A percentile compares a stretch with the other conserved stretches of the same genome.
Evolutionary conservation across 2,329 filamentous ascomycete species (phyloP).

Genomic region (Talaromyces sp.): DNA sequence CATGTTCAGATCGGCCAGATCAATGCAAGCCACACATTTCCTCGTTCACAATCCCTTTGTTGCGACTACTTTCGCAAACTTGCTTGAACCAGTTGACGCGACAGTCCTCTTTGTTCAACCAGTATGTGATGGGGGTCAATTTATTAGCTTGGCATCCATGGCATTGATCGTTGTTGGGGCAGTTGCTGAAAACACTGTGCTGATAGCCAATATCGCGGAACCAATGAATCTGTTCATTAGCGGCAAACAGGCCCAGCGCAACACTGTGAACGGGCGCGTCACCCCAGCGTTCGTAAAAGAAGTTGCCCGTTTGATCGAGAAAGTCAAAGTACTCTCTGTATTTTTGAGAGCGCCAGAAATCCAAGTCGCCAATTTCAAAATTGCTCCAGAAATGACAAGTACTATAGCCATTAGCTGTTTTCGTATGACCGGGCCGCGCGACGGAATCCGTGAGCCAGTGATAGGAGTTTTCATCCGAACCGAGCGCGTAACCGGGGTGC

Average conservation of each 20-base stretch:
- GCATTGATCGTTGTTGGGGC: slow-evolving; percentile 92
- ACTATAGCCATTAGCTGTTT: slow-evolving; percentile 82
- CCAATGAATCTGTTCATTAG: slow-evolving; percentile 88
- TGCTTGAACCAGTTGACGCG: slow-evolving; percentile 96
- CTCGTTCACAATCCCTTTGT: slow-evolving; percentile 5
- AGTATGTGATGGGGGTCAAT: slow-evolving; percentile 66
- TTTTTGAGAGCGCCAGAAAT: slow-evolving; percentile 81
- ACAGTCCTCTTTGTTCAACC: slow-evolving; percentile 85
- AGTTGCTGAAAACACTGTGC: slow-evolving; percentile 98
- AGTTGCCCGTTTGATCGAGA: slow-evolving; percentile 86
- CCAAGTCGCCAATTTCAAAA: slow-evolving; percentile 91
- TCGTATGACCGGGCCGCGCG: slow-evolving; percentile 71
- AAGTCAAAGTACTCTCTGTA: slow-evolving; percentile 97
- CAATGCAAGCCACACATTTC: slow-evolving; percentile 10
- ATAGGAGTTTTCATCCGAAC: slow-evolving; percentile 72
- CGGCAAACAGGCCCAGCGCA: slow-evolving; percentile 84
- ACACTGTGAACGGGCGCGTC: slow-evolving; percentile 97
- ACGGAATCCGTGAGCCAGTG: slow-evolving; percentile 77
- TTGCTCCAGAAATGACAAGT: slow-evolving; percentile 99
- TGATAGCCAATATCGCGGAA: slow-evolving; percentile 99
- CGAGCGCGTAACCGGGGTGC: slow-evolving; percentile 67
- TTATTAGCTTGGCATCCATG: slow-evolving; percentile 72
- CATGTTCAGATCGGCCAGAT: neutral
- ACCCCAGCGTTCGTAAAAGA: slow-evolving; percentile 98
- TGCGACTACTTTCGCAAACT: slow-evolving; percentile 37